phyloP scores from a whole-genome alignment of 768 basidiomycete species.

The Termitomyces sp. region DNA sequence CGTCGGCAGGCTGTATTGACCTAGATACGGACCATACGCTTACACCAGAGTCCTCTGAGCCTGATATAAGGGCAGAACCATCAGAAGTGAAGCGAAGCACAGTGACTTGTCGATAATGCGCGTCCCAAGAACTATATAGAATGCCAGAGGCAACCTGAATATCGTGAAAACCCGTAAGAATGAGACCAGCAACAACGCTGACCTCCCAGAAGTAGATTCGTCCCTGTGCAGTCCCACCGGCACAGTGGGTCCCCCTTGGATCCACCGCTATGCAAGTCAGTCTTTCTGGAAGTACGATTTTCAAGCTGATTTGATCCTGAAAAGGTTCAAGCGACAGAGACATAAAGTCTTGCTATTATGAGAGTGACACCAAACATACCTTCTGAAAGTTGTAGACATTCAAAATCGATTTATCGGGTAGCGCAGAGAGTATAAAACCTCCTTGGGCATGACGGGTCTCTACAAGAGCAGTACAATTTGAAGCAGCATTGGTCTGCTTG shows the following conservation, averaged over 20 bases:
- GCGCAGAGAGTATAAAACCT: slow-evolving; percentile 79
- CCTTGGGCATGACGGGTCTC: slow-evolving; percentile 70
- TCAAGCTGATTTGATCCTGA: slow-evolving; percentile 86
- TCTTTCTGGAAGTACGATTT: slow-evolving; percentile 88
- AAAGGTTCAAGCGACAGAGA: slow-evolving; percentile 5
- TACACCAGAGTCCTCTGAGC: slow-evolving; percentile 86
- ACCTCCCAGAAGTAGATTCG: slow-evolving; percentile 97
- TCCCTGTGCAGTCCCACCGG: slow-evolving; percentile 84
- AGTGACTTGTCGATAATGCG: slow-evolving; percentile 88
- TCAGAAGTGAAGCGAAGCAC: slow-evolving; percentile 82
- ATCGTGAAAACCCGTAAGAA: not conserved
- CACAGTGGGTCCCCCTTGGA: slow-evolving; percentile 68
- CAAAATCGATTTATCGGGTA: slow-evolving; percentile 83
- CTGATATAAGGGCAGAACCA: slow-evolving; percentile 74
- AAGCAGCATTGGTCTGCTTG: slow-evolving; percentile 71
- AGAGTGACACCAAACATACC: slow-evolving; percentile 34
- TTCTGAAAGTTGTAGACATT: slow-evolving; percentile 95
- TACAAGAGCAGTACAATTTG: slow-evolving; percentile 64
- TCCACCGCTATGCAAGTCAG: slow-evolving; percentile 77
- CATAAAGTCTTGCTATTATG: not conserved
- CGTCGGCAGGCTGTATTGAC: slow-evolving; percentile 39
- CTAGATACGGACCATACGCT: slow-evolving; percentile 87
- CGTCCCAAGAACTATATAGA: slow-evolving; percentile 87
- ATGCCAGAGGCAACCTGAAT: slow-evolving; percentile 87
- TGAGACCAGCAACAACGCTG: not conserved